Base-by-base conservation (phyloP, 176 grass and related monocot genomes). In the Oryza officinalis region DNA sequence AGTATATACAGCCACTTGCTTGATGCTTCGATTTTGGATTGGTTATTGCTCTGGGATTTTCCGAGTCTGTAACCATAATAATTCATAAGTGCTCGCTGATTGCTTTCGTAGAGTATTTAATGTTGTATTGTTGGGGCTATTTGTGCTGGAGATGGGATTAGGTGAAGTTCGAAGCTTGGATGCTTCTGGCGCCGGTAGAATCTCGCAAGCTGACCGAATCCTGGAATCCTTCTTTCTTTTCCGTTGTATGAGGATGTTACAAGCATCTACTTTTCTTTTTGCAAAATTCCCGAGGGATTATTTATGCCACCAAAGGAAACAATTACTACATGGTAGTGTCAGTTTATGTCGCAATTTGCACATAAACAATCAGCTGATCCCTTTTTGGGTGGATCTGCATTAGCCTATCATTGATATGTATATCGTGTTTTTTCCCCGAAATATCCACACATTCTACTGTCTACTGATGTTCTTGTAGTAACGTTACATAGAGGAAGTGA, bases 121-220 rank as follows among this genome's bases (percentile, higher is more conserved):
- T 78, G 66, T 59, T 67, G 22, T 28, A 13, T 72, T 3, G 26
- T 65, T 3, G 12, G 11, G 12, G 11, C 12, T 47, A 20, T 71
- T 9, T 9, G 26, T 54, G 43, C 83, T 72, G 44, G 72, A 59
- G 8, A 69, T 69, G 63, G 60, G 13, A 74, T 86, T 82, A 20
- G 73, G 66, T 67, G 67, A 46, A 28, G 57, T 45, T 31, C 20
- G n/a, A 80, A 44, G 74, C 20, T 77, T 68, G 40, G 67, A 79
- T 79, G 84, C 84, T 87, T 86, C 63, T 78, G 68, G 23, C 17
- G 54, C 66, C 49, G 84, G 17, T 74, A 78, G 74, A 90, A 83
- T 90, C 74, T 63, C 68, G 64, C 30, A 11, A 28, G 74, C 74
- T 86, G 80, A 47, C 69, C 22, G 27, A 83, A 79, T 76, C 83